phyloP scores from a whole-genome alignment of 73 alveolate species.

The Paramecium octaurelia region DNA sequence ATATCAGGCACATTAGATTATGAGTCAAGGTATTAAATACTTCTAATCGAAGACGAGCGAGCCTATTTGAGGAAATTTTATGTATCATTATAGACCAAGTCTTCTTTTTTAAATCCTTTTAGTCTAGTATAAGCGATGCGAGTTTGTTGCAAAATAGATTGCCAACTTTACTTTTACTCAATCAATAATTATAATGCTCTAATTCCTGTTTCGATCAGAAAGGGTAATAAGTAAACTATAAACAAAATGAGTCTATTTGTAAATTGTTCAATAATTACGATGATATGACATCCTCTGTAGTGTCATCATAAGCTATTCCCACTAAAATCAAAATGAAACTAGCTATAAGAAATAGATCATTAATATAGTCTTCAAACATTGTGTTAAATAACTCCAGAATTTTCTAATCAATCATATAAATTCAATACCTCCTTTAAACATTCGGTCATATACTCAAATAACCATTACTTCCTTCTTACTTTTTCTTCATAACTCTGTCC shows the following conservation, averaged over 20 bases:
- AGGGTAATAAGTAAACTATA: not conserved
- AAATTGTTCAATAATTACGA: not conserved
- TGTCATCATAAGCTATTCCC: not conserved
- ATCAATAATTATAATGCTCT: not conserved
- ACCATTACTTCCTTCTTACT: not conserved
- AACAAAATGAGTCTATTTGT: not conserved
- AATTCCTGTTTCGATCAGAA: not conserved
- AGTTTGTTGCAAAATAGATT: not conserved
- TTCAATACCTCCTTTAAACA: not conserved
- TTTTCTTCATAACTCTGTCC: not conserved
- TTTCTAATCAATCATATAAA: not conserved
- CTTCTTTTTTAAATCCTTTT: not conserved
- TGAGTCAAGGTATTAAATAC: not conserved
- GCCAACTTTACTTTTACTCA: not conserved
- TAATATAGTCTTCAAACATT: not conserved
- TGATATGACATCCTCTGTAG: not conserved
- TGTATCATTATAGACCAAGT: not conserved
- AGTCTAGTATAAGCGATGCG: not conserved
- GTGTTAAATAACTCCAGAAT: not conserved
- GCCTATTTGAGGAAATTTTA: not conserved
- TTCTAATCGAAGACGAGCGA: not conserved
- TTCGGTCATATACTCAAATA: not conserved
- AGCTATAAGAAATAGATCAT: not conserved
- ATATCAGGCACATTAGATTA: not conserved
- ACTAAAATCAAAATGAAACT: not conserved